phyloP scores from a whole-genome alignment of 164 flowering plant genomes.

The Umbellularia californica region DNA sequence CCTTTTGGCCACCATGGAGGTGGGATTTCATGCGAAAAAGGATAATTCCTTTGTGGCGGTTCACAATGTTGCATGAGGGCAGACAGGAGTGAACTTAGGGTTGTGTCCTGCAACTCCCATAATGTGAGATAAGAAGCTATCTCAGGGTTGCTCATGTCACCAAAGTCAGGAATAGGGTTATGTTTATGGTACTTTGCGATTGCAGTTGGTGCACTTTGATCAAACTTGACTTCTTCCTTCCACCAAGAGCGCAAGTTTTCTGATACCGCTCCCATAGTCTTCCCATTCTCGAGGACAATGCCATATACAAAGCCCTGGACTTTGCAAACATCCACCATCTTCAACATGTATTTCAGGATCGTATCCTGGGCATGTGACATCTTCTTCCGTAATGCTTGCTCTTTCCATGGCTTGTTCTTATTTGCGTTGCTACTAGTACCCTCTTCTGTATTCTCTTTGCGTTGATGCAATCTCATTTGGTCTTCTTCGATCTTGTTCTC shows the following conservation, averaged over 20 bases:
- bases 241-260: slow-evolving; percentile 72
- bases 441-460: slow-evolving; percentile 25
- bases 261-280: slow-evolving; percentile 81
- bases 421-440: slow-evolving; percentile 13
- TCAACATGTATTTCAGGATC: slow-evolving; percentile 56
- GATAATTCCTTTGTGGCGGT: slow-evolving; percentile 73
- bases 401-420: slow-evolving; percentile 30
- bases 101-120: slow-evolving; percentile 72
- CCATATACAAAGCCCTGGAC: slow-evolving; percentile 67
- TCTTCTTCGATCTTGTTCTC: slow-evolving; percentile 42
- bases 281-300: slow-evolving; percentile 78
- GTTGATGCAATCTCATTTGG: slow-evolving; percentile 26
- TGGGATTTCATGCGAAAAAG: slow-evolving; percentile 58
- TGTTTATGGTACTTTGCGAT: slow-evolving; percentile 23
- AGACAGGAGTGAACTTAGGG: slow-evolving; percentile 64
- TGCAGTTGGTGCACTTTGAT: slow-evolving; percentile 57
- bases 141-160: slow-evolving; percentile 5
- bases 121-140: slow-evolving; percentile 15
- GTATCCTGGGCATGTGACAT: slow-evolving; percentile 64
- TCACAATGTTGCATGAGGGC: slow-evolving; percentile 82
- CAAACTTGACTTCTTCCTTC: slow-evolving; percentile 64
- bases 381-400: slow-evolving; percentile 26
- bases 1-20: slow-evolving; percentile 88
- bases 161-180: not conserved
- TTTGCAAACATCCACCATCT: slow-evolving; percentile 63